phyloP scores from a whole-genome alignment of 352 stramenopile species.

The Pythium diclinum region DNA sequence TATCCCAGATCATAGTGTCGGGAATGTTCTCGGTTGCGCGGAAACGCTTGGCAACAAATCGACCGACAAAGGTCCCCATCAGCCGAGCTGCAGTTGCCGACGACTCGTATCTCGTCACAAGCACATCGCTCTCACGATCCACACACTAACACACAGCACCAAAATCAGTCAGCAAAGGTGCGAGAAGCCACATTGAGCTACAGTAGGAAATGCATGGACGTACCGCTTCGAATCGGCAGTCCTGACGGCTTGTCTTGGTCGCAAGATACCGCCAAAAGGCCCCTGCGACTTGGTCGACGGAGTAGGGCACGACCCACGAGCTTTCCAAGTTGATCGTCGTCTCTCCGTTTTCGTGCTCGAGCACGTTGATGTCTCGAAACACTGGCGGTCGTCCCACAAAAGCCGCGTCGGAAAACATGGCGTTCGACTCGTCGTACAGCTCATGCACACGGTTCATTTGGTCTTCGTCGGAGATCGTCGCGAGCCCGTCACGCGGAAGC shows the following conservation, averaged over 20 bases:
- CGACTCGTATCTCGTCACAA: not conserved
- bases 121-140: not conserved
- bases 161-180: not conserved
- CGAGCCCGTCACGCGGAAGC: not conserved
- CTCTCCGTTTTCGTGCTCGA: conserved; percentile 18
- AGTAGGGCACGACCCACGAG: conserved; percentile 24
- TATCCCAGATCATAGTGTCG: conserved; percentile 1
- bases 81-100: not conserved
- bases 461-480: not conserved
- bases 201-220: not conserved
- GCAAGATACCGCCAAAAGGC: conserved; percentile 2
- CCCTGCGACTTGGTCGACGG: not conserved
- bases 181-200: too few species aligned
- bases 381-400: conserved; percentile 8
- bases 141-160: not conserved
- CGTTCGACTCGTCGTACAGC: conserved; percentile 9
- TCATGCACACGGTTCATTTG: conserved; percentile 12
- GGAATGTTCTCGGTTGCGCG: not conserved
- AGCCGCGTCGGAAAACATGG: not conserved
- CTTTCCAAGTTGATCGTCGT: conserved; percentile 21
- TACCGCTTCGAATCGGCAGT: not conserved
- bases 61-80: conserved; percentile 1
- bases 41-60: not conserved
- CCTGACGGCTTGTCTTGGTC: not conserved
- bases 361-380: conserved; percentile 18